A percentile compares a stretch with the other conserved stretches of the same genome.
These are phyloP conservation scores for Talaromyces atroroseus DNA, from an alignment of 2,329 filamentous ascomycete species.

Conservation along the genomic window DNA sequence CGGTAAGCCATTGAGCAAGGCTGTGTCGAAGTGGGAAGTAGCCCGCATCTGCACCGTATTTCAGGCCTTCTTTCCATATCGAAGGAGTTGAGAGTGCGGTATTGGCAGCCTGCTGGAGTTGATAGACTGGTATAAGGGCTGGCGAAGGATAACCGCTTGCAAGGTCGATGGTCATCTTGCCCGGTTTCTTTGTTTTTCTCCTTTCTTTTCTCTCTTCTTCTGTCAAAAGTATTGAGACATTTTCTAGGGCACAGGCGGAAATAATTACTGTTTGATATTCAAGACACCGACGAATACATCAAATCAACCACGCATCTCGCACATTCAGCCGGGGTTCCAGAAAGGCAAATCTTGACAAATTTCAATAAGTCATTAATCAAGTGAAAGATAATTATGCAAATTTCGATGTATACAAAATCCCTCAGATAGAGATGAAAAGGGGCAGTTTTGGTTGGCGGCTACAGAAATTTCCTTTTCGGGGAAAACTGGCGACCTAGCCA, in stretches of 20 bases:
- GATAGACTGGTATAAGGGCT: background rate
- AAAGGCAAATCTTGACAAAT: background rate
- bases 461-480: background rate
- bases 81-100: background rate
- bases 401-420: too few relatives aligned
- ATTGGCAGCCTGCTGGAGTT: background rate
- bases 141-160: constrained; percentile 1
- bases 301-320: too few relatives aligned
- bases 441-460: background rate
- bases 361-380: background rate
- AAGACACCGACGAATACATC: too few relatives aligned
- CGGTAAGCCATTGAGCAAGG: background rate
- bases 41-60: constrained; percentile 1
- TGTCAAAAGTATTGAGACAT: background rate
- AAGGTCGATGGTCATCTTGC: background rate
- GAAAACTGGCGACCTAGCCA: constrained; percentile 4
- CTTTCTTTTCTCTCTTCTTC: background rate
- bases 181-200: background rate
- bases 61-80: background rate
- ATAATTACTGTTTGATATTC: too few relatives aligned
- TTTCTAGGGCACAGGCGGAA: too few relatives aligned
- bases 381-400: too few relatives aligned
- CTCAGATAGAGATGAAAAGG: background rate
- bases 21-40: background rate
- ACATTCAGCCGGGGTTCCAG: too few relatives aligned